Conservation (phyloP, 371 early-diverging fungal species). For the Actinomortierella wolfii region DNA sequence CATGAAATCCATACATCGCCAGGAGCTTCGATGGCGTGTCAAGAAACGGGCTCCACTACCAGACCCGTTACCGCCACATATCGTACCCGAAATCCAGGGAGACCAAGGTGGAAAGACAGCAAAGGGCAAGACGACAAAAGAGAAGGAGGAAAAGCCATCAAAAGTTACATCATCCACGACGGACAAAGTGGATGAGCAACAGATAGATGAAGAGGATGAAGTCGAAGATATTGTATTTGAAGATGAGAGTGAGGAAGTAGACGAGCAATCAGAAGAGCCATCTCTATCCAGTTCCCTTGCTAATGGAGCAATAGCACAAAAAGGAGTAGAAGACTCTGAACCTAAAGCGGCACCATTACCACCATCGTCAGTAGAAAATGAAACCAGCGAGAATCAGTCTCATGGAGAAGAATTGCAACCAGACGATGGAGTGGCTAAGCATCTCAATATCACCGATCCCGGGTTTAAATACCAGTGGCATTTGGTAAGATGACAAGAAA, state of each 20-base stretch:
- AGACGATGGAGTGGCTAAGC: conserved; percentile 21
- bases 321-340: too few species aligned
- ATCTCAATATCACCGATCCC: conserved; percentile 69
- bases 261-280: conserved; percentile 28
- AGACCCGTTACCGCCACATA: conserved; percentile 37
- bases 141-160: conserved; percentile 4
- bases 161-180: too few species aligned
- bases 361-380: too few species aligned
- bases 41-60: conserved; percentile 27
- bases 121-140: neutral
- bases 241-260: conserved; percentile 36
- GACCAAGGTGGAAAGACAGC: conserved; percentile 1
- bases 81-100: neutral
- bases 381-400: conserved; percentile 7
- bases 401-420: conserved; percentile 14
- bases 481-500: conserved; percentile 53
- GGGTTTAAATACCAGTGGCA: conserved; percentile 84
- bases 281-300: too few species aligned
- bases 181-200: neutral
- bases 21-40: conserved; percentile 13
- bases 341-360: too few species aligned
- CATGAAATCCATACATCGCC: conserved; percentile 16
- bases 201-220: conserved; percentile 3
- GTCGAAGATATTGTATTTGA: neutral
- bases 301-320: too few species aligned